Conservation (phyloP, 2,329 filamentous ascomycete species). For the Pyrenophora teres region DNA sequence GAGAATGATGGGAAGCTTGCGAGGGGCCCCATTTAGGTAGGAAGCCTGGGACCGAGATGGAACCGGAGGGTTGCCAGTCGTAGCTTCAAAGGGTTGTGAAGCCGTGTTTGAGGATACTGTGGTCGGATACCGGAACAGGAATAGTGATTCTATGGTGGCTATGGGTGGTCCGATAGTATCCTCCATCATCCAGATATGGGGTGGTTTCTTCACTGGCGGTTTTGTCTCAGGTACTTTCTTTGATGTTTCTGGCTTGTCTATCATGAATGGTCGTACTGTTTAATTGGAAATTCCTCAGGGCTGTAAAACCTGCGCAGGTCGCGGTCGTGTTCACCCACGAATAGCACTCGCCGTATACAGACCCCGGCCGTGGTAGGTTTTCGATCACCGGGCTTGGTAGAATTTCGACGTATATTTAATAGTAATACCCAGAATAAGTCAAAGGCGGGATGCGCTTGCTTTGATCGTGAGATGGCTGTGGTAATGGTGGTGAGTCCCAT, state of each 20-base stretch:
- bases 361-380: no score
- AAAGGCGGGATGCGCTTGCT: no score
- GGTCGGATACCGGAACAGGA: constrained; percentile 6
- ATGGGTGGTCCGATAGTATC: constrained; percentile 10
- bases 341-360: no score
- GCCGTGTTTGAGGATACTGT: constrained; percentile 16
- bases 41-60: constrained; percentile 24
- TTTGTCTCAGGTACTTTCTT: background rate
- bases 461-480: no score
- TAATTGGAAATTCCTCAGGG: no score
- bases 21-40: constrained; percentile 25
- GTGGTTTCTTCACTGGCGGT: no score
- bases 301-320: no score
- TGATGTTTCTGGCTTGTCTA: background rate
- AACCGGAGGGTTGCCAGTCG: constrained; percentile 24
- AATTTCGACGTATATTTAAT: no score
- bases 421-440: no score
- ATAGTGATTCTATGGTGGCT: constrained; percentile 10
- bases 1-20: constrained; percentile 16
- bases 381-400: no score
- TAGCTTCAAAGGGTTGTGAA: constrained; percentile 28
- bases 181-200: constrained; percentile 16
- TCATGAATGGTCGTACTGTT: background rate
- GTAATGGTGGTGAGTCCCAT: no score
- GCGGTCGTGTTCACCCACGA: no score